These are phyloP conservation scores for Pseudogymnoascus sp. DNA, from an alignment of 2,329 filamentous ascomycete species.

Conservation along the genomic window DNA sequence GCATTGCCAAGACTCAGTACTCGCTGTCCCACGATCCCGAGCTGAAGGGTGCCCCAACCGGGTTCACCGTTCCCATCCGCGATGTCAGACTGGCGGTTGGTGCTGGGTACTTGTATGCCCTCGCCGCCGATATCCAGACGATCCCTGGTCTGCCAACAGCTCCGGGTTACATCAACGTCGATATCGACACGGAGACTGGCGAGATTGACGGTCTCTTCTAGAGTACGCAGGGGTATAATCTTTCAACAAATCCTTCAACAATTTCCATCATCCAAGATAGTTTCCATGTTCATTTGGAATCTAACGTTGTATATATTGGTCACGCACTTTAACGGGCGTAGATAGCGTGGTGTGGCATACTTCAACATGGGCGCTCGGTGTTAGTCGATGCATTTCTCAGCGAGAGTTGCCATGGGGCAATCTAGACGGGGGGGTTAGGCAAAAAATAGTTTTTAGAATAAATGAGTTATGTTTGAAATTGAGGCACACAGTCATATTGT, in stretches of 20 bases:
- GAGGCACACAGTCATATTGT: too few relatives aligned
- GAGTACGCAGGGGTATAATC: constrained; percentile 11
- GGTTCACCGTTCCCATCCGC: constrained; percentile 89
- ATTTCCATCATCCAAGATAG: constrained; percentile 9
- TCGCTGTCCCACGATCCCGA: constrained; percentile 88
- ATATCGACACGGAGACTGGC: constrained; percentile 74
- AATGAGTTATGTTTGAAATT: background rate
- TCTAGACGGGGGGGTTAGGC: constrained; percentile 6
- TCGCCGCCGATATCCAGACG: constrained; percentile 96
- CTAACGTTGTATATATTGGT: constrained; percentile 8
- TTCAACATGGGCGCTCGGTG: constrained; percentile 11
- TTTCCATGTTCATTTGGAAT: constrained; percentile 1
- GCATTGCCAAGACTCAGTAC: constrained; percentile 97
- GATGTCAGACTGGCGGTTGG: constrained; percentile 93
- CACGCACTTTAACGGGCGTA: constrained; percentile 10
- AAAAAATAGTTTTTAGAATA: background rate
- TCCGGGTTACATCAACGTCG: constrained; percentile 91
- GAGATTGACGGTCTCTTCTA: constrained; percentile 89
- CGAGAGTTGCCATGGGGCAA: constrained; percentile 3
- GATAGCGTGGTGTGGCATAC: constrained; percentile 11
- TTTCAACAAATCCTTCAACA: constrained; percentile 11
- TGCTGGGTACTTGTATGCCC: constrained; percentile 86
- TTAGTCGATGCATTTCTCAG: constrained; percentile 6
- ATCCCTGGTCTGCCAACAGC: constrained; percentile 94
- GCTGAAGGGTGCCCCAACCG: constrained; percentile 89